Evolutionary conservation across 2,329 filamentous ascomycete genomes (phyloP).

Genomic region (Fusarium agapanthi): DNA sequence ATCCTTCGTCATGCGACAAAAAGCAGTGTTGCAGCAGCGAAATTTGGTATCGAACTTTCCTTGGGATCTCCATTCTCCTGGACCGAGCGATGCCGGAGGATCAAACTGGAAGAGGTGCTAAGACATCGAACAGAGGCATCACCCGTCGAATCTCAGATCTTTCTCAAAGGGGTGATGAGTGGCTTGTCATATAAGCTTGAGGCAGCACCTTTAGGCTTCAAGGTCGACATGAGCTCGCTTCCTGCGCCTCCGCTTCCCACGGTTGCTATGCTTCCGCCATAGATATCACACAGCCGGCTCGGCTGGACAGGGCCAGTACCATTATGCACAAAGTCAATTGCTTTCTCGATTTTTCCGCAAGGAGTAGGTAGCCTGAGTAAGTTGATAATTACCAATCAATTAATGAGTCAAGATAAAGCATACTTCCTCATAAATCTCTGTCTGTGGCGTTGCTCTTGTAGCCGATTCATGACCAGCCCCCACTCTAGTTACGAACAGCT

Average conservation of each 20-base stretch:
- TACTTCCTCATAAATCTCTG: rapidly evolving
- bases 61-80: slow-evolving; percentile 15
- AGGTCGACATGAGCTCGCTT: neutral
- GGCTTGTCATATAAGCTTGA: neutral
- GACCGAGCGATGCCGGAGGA: neutral
- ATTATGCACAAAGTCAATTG: rapidly evolving
- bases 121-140: neutral
- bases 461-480: neutral
- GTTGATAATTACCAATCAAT: rapidly evolving
- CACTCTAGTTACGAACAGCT: neutral
- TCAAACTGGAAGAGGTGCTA: rapidly evolving
- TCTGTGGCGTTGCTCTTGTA: rapidly evolving
- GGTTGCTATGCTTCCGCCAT: rapidly evolving
- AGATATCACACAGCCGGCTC: rapidly evolving
- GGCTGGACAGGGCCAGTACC: rapidly evolving
- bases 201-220: rapidly evolving
- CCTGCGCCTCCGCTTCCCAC: rapidly evolving
- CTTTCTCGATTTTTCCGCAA: rapidly evolving
- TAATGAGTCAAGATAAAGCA: neutral
- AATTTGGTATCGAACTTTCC: slow-evolving; percentile 16
- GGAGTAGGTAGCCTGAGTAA: neutral
- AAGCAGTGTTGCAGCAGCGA: slow-evolving; percentile 14
- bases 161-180: neutral
- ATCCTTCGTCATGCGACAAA: slow-evolving; percentile 13
- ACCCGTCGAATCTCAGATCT: neutral